Evolutionary conservation across 225 moss, liverwort and hornwort species (phyloP), one percentile per base, ranked within the genome.

Genomic region (Marchantia polymorpha): DNA sequence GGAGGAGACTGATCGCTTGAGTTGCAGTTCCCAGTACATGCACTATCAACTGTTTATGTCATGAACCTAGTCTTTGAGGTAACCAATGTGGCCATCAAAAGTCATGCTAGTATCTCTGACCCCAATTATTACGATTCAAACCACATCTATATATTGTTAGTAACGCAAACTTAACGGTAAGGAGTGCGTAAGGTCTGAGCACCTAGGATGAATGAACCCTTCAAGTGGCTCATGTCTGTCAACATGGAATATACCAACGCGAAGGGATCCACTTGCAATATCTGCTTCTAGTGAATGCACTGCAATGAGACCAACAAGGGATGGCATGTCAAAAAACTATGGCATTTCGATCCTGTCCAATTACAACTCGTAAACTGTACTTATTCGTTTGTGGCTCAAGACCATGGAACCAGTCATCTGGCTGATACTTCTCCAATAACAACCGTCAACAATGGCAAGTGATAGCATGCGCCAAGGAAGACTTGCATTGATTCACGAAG

Each of bases 151-250:
- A 8, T 12, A 48, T 48, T 19, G 49, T 70, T 20, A 48, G 20
- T 9, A n/a, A 3, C 13, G 49, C 15, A 73, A 54, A 19, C 27
- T 16, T 73, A 73, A 12, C 29, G 14, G 7, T 72, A 26, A 15
- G 7, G 64, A 68, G 78, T 27, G 50, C 12, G n/a, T 50, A 22
- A 49, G 52, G 10, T 30, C 15, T 63, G 22, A 19, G 25, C 69
- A 88, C 88, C 88, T 85, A 54, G 85, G 85, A 78, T 85, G 75
- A 25, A 88, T 70, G 73, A 81, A 81, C 58, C 85, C 88, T 68
- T 85, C 83, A 49, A 84, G 72, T 26, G 88, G 88, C 54, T 83
- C 83, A 68, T 78, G 81, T 72, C 70, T 88, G 81, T 81, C 81
- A 48, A 80, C 81, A 73, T 83, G 85, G 25, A 85, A 88, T 59